phyloP scores from a whole-genome alignment of 805 yeast genomes.

The Myxozyma udenii region DNA sequence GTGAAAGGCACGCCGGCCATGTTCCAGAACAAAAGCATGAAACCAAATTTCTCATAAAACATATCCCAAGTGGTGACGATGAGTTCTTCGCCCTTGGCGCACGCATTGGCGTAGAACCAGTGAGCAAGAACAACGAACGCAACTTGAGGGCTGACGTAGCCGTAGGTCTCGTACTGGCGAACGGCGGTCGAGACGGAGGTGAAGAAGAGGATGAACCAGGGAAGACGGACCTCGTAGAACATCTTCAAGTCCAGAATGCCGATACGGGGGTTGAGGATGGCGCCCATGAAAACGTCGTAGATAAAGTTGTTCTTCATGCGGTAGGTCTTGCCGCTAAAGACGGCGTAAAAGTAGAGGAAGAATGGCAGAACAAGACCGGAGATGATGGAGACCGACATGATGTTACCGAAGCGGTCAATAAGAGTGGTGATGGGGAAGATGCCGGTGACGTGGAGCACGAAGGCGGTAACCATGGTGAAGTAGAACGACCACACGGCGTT shows the following conservation, averaged over 20 bases:
- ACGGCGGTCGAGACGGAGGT: conserved; percentile 69
- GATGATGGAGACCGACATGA: conserved; percentile 87
- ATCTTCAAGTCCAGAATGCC: conserved; percentile 91
- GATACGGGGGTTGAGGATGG: conserved; percentile 91
- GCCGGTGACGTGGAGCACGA: conserved; percentile 68
- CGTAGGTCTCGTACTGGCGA: conserved; percentile 78
- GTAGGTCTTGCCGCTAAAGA: conserved; percentile 71
- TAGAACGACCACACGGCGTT: conserved; percentile 88
- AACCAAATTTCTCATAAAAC: conserved; percentile 99
- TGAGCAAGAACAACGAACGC: conserved; percentile 73
- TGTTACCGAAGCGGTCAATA: conserved; percentile 79
- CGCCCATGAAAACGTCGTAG: conserved; percentile 95
- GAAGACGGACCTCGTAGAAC: conserved; percentile 96
- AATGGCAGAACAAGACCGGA: conserved; percentile 71
- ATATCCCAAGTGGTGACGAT: conserved; percentile 99
- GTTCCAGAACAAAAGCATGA: conserved; percentile 98
- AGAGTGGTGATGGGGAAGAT: conserved; percentile 70
- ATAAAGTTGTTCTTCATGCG: conserved; percentile 87
- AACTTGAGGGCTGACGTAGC: conserved; percentile 74
- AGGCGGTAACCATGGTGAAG: conserved; percentile 55
- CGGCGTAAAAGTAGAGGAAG: conserved; percentile 64
- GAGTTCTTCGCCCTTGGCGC: conserved; percentile 95
- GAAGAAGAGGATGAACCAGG: conserved; percentile 90
- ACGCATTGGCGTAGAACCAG: conserved; percentile 93
- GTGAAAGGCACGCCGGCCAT: conserved; percentile 99